Base-by-base conservation (phyloP, 345 rosid genomes). In the Cochlearia excelsa region DNA sequence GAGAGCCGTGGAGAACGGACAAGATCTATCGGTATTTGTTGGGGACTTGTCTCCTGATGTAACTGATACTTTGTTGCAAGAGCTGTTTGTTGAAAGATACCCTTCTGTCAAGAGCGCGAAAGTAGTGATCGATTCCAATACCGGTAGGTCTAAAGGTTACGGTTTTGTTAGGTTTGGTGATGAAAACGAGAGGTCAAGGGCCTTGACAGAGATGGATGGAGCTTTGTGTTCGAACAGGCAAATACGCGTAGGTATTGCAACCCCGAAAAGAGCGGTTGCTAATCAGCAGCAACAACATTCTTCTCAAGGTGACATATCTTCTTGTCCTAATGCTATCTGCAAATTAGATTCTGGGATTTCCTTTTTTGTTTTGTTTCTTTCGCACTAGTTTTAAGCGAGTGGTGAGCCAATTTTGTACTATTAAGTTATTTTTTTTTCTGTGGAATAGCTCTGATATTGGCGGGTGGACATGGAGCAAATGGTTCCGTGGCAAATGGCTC, bases 21-120 rank as follows among this genome's bases (percentile, higher is more conserved):
- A 88, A 7, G 91, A 88, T 59, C 82, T 82, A 5, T 88, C 96
- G 1, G 81, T 84, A 52, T 88, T 86, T 65, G 96, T 88, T 0
- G 96, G 96, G 63, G 94, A 88, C 68, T 82, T 88, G 77, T 88
- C 91, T 54, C 83, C 94, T 42, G 94, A 88, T 66, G 96, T 88
- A 26, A 81, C 81, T 54, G 96, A 88, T 70, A 38, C 80, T 47
- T 64, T 88, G 55, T 66, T 88, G 81, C 91, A 79, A 51, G 97
- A 86, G 68, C 78, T 81, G 40, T 89, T 89, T 77, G 72, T 80
- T 63, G 79, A 38, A 63, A 82, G 80, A 76, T 86, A 77, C 72
- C 68, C 84, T 9, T 89, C 91, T 63, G 91, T 89, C 37, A 89
- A 81, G 71, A 84, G 91, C 28, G 97, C 97, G 2, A 86, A 89